Evolutionary conservation across 176 grass and related monocot species (phyloP).

Genomic region (Oryza glumipatula): DNA sequence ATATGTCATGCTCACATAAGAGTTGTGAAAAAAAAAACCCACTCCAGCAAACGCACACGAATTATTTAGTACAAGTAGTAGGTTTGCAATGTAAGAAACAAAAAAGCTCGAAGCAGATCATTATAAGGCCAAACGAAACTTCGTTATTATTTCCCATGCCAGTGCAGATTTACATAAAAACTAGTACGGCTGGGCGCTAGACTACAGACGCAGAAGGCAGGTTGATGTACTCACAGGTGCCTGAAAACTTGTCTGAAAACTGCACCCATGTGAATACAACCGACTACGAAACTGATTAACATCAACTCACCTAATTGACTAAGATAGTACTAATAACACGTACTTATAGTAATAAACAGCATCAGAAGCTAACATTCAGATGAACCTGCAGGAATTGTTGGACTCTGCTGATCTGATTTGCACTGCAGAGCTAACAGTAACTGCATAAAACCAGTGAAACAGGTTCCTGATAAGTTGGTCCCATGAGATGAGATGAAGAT

Average conservation of each 20-base stretch:
- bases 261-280: conserved; percentile 35
- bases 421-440: conserved; percentile 6
- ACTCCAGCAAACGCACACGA: no score
- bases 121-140: conserved; percentile 1
- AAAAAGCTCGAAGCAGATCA: background rate
- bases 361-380: conserved; percentile 26
- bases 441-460: conserved; percentile 11
- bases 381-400: background rate
- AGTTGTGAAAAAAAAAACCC: no score
- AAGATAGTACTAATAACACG: conserved; percentile 4
- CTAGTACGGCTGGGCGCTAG: background rate
- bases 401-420: background rate
- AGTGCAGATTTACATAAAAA: conserved; percentile 34
- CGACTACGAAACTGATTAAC: background rate
- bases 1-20: no score
- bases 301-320: conserved; percentile 18
- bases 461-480: background rate
- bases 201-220: conserved; percentile 5
- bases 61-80: no score
- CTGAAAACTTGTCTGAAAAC: conserved; percentile 32
- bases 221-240: conserved; percentile 7
- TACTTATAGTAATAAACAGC: conserved; percentile 16
- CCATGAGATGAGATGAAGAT: background rate
- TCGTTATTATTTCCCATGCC: conserved; percentile 15
- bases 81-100: no score